These are phyloP conservation scores for Beta macrorhiza DNA, from an alignment of 179 eudicot genomes.

Conservation along the genomic window DNA sequence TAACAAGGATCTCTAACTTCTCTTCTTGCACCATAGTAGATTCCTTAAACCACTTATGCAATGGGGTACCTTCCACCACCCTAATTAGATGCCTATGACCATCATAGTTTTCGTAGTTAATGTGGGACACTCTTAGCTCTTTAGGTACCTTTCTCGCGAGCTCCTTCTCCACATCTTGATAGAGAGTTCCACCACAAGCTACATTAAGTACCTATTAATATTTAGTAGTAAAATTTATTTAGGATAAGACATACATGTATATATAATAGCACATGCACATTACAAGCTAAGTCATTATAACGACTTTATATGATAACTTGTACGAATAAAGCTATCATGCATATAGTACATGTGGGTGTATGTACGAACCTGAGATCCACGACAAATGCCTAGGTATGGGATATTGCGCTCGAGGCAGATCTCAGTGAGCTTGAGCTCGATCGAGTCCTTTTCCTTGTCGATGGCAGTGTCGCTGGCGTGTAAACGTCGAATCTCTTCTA, in stretches of 20 bases:
- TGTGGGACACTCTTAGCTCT: slow-evolving; percentile 52
- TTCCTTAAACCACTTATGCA: slow-evolving; percentile 65
- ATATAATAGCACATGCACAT: neutral
- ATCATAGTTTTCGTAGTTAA: slow-evolving; percentile 75
- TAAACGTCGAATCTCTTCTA: slow-evolving; percentile 52
- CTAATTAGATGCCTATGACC: slow-evolving; percentile 67
- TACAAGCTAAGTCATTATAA: no score
- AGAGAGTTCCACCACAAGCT: slow-evolving; percentile 85
- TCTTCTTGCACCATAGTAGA: slow-evolving; percentile 33
- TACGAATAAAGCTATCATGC: no score
- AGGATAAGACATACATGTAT: neutral
- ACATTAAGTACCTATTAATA: slow-evolving; percentile 55
- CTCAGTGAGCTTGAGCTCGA: slow-evolving; percentile 66
- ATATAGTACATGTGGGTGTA: neutral
- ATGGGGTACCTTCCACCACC: slow-evolving; percentile 64
- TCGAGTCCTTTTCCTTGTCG: slow-evolving; percentile 79
- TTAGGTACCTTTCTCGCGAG: slow-evolving; percentile 33
- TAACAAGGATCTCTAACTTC: slow-evolving; percentile 56
- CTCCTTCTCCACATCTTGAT: slow-evolving; percentile 70
- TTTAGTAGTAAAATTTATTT: neutral
- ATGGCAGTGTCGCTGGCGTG: slow-evolving; percentile 82
- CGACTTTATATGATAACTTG: no score
- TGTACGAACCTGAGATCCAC: slow-evolving; percentile 65
- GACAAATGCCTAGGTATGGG: slow-evolving; percentile 81
- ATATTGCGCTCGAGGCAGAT: slow-evolving; percentile 82